Evolutionary conservation across 2,329 filamentous ascomycete genomes (phyloP).

Genomic region (Claviceps sorghi): DNA sequence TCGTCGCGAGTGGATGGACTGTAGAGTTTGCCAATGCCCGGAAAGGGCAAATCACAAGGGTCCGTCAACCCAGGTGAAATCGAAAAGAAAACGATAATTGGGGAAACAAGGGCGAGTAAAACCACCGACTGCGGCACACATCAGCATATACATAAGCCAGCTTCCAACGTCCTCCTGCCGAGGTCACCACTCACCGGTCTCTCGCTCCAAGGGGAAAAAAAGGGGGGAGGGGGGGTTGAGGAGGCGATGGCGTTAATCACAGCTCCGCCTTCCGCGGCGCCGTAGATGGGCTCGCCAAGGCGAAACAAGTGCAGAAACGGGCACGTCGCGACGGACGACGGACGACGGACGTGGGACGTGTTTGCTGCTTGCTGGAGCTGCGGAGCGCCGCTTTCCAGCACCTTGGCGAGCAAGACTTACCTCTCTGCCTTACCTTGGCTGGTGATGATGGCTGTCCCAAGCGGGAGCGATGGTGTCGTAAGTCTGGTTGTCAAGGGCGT

Average conservation of each 20-base stretch:
- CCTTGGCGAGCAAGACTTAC: conserved; percentile 7
- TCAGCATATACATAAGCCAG: neutral
- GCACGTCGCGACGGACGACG: neutral
- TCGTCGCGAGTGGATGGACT: neutral
- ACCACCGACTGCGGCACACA: neutral
- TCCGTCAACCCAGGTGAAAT: neutral
- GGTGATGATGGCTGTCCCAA: conserved; percentile 4
- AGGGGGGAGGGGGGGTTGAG: too few relatives aligned
- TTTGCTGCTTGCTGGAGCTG: conserved; percentile 3
- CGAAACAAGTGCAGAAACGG: neutral
- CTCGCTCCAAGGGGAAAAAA: neutral
- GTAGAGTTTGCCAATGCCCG: neutral
- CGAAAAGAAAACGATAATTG: neutral
- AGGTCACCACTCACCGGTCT: conserved; percentile 3
- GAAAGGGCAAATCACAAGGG: neutral
- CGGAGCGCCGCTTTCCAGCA: conserved; percentile 3
- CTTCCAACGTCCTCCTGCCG: neutral
- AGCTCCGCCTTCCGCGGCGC: neutral
- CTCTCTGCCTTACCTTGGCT: conserved; percentile 7
- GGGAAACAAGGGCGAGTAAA: neutral
- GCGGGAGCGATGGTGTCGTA: conserved; percentile 1
- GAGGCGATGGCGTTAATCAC: neutral
- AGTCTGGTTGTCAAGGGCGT: neutral
- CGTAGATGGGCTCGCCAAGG: neutral
- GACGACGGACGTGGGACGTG: neutral